phyloP scores from a whole-genome alignment of 164 flowering plant species.

The Kingdonia uniflora region DNA sequence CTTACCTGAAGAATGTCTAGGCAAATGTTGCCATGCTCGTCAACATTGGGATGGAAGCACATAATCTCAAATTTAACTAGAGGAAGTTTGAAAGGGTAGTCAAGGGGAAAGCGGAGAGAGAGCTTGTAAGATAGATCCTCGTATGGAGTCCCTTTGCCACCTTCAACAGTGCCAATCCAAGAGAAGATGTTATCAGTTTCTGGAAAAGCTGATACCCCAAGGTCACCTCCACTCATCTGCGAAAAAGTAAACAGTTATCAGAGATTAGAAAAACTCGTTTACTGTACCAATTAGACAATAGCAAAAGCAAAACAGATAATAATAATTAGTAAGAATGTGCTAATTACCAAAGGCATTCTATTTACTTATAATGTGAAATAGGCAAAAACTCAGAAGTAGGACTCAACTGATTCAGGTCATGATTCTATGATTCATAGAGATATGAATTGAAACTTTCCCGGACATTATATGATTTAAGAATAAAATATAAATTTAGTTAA shows the following conservation, averaged over 20 bases:
- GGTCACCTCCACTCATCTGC: constrained; percentile 60
- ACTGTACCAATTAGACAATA: too few relatives aligned
- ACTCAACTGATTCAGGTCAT: too few relatives aligned
- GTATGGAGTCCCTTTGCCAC: constrained; percentile 56
- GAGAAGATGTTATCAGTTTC: constrained; percentile 57
- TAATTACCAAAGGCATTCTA: too few relatives aligned
- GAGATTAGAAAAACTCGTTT: neutral
- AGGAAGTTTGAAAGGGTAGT: constrained; percentile 82
- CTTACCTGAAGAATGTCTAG: constrained; percentile 77
- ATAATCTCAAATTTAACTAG: constrained; percentile 58
- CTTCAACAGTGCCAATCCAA: constrained; percentile 71
- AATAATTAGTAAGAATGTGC: too few relatives aligned
- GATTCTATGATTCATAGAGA: too few relatives aligned
- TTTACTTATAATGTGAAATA: too few relatives aligned
- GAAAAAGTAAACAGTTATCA: constrained; percentile 3
- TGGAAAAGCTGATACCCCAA: constrained; percentile 70
- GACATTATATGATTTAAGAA: too few relatives aligned
- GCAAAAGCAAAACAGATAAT: too few relatives aligned
- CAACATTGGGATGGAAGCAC: constrained; percentile 83
- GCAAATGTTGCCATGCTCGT: constrained; percentile 68
- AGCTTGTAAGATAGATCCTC: constrained; percentile 65
- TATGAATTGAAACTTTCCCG: too few relatives aligned
- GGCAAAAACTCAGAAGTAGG: too few relatives aligned
- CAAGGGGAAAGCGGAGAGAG: constrained; percentile 48
- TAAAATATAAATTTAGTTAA: too few relatives aligned